A percentile compares a stretch with the other conserved stretches of the same genome.
phyloP scores from a whole-genome alignment of 1,284 basidiomycete genomes.

The Amylostereum areolatum region DNA sequence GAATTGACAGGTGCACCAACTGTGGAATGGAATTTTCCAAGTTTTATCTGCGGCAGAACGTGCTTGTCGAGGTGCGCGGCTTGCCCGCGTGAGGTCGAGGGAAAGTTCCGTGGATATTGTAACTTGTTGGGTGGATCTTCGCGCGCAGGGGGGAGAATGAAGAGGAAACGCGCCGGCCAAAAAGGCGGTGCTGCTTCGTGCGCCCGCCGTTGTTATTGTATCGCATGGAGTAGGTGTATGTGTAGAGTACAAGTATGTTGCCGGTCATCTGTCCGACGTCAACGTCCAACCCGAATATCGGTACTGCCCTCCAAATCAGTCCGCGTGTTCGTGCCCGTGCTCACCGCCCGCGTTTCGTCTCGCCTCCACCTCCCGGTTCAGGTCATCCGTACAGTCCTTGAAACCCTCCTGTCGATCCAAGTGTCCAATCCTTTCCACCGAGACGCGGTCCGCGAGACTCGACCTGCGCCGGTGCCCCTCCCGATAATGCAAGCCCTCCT shows the following conservation, averaged over 20 bases:
- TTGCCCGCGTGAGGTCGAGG: slow-evolving; percentile 21
- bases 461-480: slow-evolving; percentile 39
- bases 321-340: background rate
- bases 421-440: slow-evolving; percentile 55
- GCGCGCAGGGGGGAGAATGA: too few species aligned
- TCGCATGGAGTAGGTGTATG: too few species aligned
- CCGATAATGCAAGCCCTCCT: slow-evolving; percentile 39
- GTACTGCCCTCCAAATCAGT: background rate
- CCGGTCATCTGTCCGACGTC: too few species aligned
- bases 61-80: slow-evolving; percentile 33
- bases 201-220: too few species aligned
- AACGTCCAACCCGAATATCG: too few species aligned
- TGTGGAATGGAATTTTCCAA: slow-evolving; percentile 36
- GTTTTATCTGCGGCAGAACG: slow-evolving; percentile 30
- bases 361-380: slow-evolving; percentile 57
- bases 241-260: too few species aligned
- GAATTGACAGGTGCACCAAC: slow-evolving; percentile 27
- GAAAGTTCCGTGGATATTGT: too few species aligned
- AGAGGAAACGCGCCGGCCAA: too few species aligned
- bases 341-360: background rate
- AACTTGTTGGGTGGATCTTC: too few species aligned
- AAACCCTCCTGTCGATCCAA: slow-evolving; percentile 47
- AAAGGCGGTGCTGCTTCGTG: too few species aligned
- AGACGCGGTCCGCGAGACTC: slow-evolving; percentile 58
- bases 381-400: slow-evolving; percentile 49